Conservation (phyloP, 352 stramenopile species). For the Globisporangium megalacanthum region DNA sequence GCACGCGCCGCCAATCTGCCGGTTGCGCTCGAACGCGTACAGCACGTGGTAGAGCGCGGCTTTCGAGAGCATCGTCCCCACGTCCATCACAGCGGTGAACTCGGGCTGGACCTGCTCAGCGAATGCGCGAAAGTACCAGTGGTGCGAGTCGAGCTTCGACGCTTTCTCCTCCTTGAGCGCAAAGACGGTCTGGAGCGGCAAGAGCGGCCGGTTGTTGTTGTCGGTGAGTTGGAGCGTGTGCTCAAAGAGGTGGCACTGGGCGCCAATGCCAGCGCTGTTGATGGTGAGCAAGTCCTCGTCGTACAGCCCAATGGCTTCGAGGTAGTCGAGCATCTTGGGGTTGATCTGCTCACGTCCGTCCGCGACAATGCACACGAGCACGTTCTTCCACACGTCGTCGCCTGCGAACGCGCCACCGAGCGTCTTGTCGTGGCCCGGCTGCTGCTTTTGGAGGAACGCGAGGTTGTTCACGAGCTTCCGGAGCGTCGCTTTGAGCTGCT, state of each 20-base stretch:
- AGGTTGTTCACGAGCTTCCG: slow-evolving; percentile 84
- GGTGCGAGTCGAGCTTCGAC: slow-evolving; percentile 81
- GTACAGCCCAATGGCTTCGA: slow-evolving; percentile 68
- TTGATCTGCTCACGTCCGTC: slow-evolving; percentile 73
- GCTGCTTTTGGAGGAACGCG: slow-evolving; percentile 53
- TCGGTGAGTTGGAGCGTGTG: slow-evolving; percentile 73
- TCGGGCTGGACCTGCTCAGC: slow-evolving; percentile 80
- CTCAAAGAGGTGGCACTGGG: slow-evolving; percentile 82
- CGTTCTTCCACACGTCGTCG: slow-evolving; percentile 76
- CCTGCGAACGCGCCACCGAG: slow-evolving; percentile 42
- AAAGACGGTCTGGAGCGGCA: slow-evolving; percentile 76
- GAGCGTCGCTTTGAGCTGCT: slow-evolving; percentile 65
- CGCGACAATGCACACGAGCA: slow-evolving; percentile 75
- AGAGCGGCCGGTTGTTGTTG: slow-evolving; percentile 51
- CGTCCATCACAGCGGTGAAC: slow-evolving; percentile 80
- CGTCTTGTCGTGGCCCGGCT: slow-evolving; percentile 18
- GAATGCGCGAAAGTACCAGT: slow-evolving; percentile 84
- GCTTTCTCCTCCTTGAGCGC: slow-evolving; percentile 79
- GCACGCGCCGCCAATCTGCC: slow-evolving; percentile 76
- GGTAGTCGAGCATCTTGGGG: slow-evolving; percentile 78
- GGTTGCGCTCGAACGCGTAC: slow-evolving; percentile 70
- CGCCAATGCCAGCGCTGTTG: slow-evolving; percentile 75
- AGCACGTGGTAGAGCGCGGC: slow-evolving; percentile 72
- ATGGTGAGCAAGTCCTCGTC: slow-evolving; percentile 85
- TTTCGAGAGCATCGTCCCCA: slow-evolving; percentile 82